phyloP scores from a whole-genome alignment of 176 grass and related monocot species.

The Hordeum vulgare region DNA sequence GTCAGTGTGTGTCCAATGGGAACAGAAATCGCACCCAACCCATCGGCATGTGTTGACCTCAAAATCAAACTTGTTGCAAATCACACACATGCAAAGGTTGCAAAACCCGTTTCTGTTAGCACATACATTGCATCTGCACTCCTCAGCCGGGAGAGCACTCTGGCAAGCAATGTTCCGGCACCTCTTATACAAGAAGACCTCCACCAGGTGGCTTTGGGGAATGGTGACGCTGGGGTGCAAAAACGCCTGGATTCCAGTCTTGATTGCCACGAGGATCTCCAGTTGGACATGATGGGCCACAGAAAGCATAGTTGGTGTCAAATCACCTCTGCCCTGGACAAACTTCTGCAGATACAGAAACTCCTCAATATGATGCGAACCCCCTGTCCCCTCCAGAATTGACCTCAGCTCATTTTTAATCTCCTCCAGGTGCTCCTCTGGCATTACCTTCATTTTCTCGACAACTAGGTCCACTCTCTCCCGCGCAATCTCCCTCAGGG shows the following conservation, averaged over 20 bases:
- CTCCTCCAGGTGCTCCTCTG: conserved; percentile 71
- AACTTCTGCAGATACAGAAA: conserved; percentile 90
- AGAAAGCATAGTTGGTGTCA: conserved; percentile 55
- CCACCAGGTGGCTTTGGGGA: conserved; percentile 58
- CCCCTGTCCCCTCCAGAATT: conserved; percentile 81
- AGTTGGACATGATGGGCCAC: conserved; percentile 74
- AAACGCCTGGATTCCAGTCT: conserved; percentile 97
- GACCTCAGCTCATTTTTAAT: conserved; percentile 72
- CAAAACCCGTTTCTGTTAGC: conserved; percentile 79
- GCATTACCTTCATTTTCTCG: conserved; percentile 78
- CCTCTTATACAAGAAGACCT: conserved; percentile 97
- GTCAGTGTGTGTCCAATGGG: conserved; percentile 95
- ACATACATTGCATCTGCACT: conserved; percentile 84
- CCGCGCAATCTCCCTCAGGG: conserved; percentile 66
- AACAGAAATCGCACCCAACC: conserved; percentile 96
- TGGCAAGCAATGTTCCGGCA: conserved; percentile 98
- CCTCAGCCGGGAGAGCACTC: conserved; percentile 81
- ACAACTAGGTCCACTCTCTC: conserved; percentile 73
- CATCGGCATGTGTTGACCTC: conserved; percentile 99
- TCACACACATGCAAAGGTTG: conserved; percentile 98
- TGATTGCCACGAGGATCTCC: conserved; percentile 93
- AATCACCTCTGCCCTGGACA: conserved; percentile 70
- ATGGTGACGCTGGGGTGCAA: conserved; percentile 88
- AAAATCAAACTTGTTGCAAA: conserved; percentile 99
- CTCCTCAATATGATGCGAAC: conserved; percentile 85